Conservation (phyloP, 306 rosid genomes). For the Herpetospermum pedunculosum region DNA sequence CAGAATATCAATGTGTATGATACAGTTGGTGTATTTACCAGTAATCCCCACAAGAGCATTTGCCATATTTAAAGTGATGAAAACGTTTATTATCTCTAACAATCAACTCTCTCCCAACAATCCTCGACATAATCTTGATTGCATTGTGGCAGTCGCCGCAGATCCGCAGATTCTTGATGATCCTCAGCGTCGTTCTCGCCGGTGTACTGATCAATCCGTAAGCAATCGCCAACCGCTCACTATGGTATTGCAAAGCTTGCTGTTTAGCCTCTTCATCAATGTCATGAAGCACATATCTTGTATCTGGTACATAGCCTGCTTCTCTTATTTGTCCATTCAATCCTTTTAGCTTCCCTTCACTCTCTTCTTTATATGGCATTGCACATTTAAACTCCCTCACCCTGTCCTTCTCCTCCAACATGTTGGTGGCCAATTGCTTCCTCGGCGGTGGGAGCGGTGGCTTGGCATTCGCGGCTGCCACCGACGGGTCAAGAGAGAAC, state of each 20-base stretch:
- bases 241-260: conserved; percentile 85
- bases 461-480: conserved; percentile 19
- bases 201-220: conserved; percentile 96
- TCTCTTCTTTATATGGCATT: conserved; percentile 38
- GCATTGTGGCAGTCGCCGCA: conserved; percentile 97
- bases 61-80: conserved; percentile 84
- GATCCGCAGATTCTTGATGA: conserved; percentile 84
- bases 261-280: conserved; percentile 84
- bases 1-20: not conserved
- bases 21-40: conserved; percentile 32
- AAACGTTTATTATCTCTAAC: conserved; percentile 93
- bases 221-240: conserved; percentile 87
- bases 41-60: conserved; percentile 87
- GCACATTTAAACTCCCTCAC: conserved; percentile 37
- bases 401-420: conserved; percentile 68
- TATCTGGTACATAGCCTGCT: conserved; percentile 92
- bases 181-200: conserved; percentile 84
- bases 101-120: conserved; percentile 88
- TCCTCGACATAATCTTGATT: conserved; percentile 74
- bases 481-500: conserved; percentile 34
- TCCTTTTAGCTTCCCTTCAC: conserved; percentile 39
- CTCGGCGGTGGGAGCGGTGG: conserved; percentile 46
- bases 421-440: conserved; percentile 46
- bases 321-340: conserved; percentile 75
- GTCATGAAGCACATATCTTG: conserved; percentile 86